phyloP scores from a whole-genome alignment of 2,329 filamentous ascomycete genomes.

The Neobulgaria alba region DNA sequence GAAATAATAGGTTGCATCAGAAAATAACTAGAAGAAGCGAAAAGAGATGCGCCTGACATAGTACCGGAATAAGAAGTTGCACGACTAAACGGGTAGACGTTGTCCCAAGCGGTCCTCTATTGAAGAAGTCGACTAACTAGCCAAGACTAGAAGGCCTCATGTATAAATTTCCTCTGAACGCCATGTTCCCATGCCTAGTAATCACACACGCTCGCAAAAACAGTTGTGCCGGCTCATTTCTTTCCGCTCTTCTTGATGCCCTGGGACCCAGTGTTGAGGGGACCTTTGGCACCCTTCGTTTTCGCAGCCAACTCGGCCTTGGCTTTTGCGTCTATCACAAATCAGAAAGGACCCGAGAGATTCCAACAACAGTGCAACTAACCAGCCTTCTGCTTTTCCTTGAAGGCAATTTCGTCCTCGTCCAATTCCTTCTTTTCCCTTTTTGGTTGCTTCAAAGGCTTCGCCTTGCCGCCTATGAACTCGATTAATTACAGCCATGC shows the following conservation, averaged over 20 bases:
- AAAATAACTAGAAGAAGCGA: too few species aligned
- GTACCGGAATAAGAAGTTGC: too few species aligned
- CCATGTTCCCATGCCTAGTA: background rate
- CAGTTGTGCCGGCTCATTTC: too few species aligned
- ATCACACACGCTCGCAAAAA: too few species aligned
- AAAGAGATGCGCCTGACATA: too few species aligned
- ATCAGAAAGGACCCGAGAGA: constrained; percentile 3
- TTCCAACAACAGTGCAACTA: constrained; percentile 29
- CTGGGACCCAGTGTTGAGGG: constrained; percentile 72
- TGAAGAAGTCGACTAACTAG: too few species aligned
- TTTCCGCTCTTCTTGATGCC: constrained; percentile 98
- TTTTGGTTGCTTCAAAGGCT: constrained; percentile 84
- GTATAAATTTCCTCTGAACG: background rate
- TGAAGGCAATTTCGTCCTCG: constrained; percentile 77
- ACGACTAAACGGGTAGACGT: too few species aligned
- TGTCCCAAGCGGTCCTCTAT: too few species aligned
- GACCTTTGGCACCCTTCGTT: constrained; percentile 73
- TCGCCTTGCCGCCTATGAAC: constrained; percentile 64
- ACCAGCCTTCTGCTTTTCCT: constrained; percentile 80
- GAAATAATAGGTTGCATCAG: too few species aligned
- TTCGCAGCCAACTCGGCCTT: constrained; percentile 77
- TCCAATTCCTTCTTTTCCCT: constrained; percentile 69
- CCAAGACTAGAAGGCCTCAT: too few species aligned
- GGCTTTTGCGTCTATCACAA: constrained; percentile 62
- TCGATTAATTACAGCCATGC: constrained; percentile 14